Evolutionary conservation across 2,329 filamentous ascomycete genomes (phyloP), one percentile per base, ranked within the genome.

Genomic region (Epichloe sp.): DNA sequence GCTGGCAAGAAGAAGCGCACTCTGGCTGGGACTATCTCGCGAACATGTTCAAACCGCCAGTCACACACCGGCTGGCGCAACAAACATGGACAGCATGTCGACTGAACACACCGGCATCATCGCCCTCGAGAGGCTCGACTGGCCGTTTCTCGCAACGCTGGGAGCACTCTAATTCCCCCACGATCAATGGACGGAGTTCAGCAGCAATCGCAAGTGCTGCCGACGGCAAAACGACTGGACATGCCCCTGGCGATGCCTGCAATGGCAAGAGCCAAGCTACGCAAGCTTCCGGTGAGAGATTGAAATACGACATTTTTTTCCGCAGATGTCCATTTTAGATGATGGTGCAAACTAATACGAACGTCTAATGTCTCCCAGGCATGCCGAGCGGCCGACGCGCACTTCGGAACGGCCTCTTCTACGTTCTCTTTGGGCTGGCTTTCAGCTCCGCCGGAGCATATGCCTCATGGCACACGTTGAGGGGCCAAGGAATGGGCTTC

Each of bases 391-490:
- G 37, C 26, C 26, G 53, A 48, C 35, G 34, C 34, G 5, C 12
- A 1, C 42, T 58, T 60, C 50, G 60, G 55, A 54, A 58, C 52
- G 48, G 59, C 56, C 44, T 60, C 15, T 56, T 57, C 11, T 54
- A 62, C 48, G 54, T 60, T 36, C 53, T 66, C 23, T 57, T 62
- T 21, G 68, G 63, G 15, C 34, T 66, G 44, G 58, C 59, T 12
- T 68, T 62, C 48, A 56, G 58, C 53, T 55, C 58, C 10, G 53
- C 61, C 4, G 68, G 68, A 44, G 67, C 66, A 15, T 60, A 59
- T 35, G 60, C 57, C 37, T 65, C 64, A n/a, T 69, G 65, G 65
- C 62, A 68, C 51, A 59, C 58, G 23, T 59, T 70, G 59, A 61
- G 60, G 37, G 56, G 58, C 45, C 61, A 60, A 50, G 66, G 67